Percentiles rank a stretch among this genome's conserved stretches.
Conservation (phyloP, 2,329 filamentous ascomycete genomes). For the Cladorrhinum sp. region DNA sequence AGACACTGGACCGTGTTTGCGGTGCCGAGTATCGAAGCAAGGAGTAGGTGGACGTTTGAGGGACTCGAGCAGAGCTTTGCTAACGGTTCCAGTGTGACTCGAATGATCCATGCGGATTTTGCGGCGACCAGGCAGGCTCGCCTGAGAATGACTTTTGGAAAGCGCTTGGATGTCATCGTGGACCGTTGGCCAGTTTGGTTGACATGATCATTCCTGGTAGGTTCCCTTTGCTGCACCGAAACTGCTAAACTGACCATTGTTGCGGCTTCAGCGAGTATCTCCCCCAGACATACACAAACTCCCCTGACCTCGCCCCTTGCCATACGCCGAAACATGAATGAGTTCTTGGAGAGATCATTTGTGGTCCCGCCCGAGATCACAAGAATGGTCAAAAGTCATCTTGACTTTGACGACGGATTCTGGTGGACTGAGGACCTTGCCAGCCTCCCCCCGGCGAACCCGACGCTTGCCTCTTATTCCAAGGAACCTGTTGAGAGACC, state of each 20-base stretch:
- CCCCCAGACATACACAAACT: constrained; percentile 49
- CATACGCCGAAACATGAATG: constrained; percentile 49
- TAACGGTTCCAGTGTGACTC: constrained; percentile 48
- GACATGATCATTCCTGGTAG: constrained; percentile 51
- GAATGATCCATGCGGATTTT: constrained; percentile 47
- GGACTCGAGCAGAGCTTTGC: background rate
- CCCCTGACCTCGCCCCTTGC: constrained; percentile 50
- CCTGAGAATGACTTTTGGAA: constrained; percentile 46
- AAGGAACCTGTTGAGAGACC: constrained; percentile 40
- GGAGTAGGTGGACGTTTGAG: constrained; percentile 37
- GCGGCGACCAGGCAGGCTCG: constrained; percentile 38
- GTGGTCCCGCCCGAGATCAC: constrained; percentile 39
- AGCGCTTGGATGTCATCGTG: constrained; percentile 50
- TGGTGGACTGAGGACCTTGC: constrained; percentile 56
- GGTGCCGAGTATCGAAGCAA: constrained; percentile 47
- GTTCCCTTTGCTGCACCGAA: constrained; percentile 10
- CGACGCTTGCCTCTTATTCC: constrained; percentile 38
- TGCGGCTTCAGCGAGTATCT: constrained; percentile 39
- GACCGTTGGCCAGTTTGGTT: constrained; percentile 44
- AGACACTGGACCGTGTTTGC: constrained; percentile 48
- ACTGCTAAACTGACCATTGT: constrained; percentile 23
- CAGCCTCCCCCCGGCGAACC: constrained; percentile 38
- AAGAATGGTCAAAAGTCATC: constrained; percentile 41
- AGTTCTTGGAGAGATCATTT: constrained; percentile 48
- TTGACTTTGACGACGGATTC: constrained; percentile 56